Evolutionary conservation across 768 basidiomycete genomes (phyloP).

Genomic region (Hygrocybe punicea): DNA sequence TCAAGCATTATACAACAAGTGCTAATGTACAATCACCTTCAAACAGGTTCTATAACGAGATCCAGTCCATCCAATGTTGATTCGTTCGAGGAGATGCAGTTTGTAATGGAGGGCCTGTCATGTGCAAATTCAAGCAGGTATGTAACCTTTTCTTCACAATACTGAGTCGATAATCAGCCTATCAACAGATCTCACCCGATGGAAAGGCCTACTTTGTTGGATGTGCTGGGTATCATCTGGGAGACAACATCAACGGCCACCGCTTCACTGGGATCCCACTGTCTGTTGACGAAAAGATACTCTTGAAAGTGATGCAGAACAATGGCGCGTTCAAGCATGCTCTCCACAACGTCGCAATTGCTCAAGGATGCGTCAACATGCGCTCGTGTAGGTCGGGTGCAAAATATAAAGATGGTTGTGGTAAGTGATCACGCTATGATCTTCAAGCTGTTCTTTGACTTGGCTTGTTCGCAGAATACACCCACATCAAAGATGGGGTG

Average conservation of each 20-base stretch:
- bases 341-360: background rate
- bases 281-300: conserved; percentile 8
- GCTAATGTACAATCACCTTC: background rate
- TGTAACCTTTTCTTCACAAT: background rate
- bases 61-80: background rate
- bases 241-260: background rate
- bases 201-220: conserved; percentile 12
- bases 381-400: conserved; percentile 7
- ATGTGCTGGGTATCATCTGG: background rate
- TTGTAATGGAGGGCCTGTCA: conserved; percentile 1
- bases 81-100: background rate
- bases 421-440: background rate
- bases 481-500: conserved; percentile 7
- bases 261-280: conserved; percentile 6
- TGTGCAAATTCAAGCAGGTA: background rate
- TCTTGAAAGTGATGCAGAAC: conserved; percentile 4
- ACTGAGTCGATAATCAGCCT: background rate
- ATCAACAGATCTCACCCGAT: conserved; percentile 4
- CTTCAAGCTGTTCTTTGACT: background rate
- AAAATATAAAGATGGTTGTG: conserved; percentile 5
- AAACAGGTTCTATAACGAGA: conserved; percentile 9
- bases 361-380: background rate
- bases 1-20: background rate
- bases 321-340: conserved; percentile 6
- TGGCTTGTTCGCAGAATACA: conserved; percentile 7